Percentiles rank a stretch among this genome's conserved stretches.
Conservation (phyloP, 2,329 filamentous ascomycete species). For the Daldinia sp. region DNA sequence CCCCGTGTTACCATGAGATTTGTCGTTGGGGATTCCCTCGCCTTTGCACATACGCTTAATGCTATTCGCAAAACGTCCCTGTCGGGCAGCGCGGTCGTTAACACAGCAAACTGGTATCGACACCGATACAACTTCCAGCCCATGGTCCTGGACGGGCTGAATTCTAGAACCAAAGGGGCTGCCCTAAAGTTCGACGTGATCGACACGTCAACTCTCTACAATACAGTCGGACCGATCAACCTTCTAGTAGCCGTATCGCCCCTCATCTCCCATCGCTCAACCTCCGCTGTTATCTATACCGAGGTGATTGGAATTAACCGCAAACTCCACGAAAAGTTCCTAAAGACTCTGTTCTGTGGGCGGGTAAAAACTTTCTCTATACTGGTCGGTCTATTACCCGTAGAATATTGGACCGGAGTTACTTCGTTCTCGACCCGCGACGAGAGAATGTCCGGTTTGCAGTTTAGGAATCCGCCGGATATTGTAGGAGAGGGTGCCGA, state of each 20-base stretch:
- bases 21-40: constrained; percentile 57
- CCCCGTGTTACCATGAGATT: constrained; percentile 54
- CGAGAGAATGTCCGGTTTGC: no score
- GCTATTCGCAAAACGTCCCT: no score
- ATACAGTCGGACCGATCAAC: constrained; percentile 55
- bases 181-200: constrained; percentile 62
- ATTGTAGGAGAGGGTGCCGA: no score
- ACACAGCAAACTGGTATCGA: constrained; percentile 54
- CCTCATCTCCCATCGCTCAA: constrained; percentile 53
- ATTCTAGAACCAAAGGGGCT: constrained; percentile 51
- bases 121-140: constrained; percentile 49
- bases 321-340: constrained; percentile 40
- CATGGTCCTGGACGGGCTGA: constrained; percentile 50
- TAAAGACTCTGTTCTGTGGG: constrained; percentile 56
- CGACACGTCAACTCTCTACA: constrained; percentile 61
- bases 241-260: constrained; percentile 55
- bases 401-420: constrained; percentile 54
- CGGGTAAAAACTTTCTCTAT: constrained; percentile 56
- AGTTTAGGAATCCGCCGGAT: no score
- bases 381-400: constrained; percentile 59
- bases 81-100: constrained; percentile 43
- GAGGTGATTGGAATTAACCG: constrained; percentile 52
- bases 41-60: constrained; percentile 62
- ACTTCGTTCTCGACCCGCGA: background rate
- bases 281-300: constrained; percentile 59